These are phyloP conservation scores for Periconia digitata DNA, from an alignment of 2,329 filamentous ascomycete genomes.

Conservation along the genomic window DNA sequence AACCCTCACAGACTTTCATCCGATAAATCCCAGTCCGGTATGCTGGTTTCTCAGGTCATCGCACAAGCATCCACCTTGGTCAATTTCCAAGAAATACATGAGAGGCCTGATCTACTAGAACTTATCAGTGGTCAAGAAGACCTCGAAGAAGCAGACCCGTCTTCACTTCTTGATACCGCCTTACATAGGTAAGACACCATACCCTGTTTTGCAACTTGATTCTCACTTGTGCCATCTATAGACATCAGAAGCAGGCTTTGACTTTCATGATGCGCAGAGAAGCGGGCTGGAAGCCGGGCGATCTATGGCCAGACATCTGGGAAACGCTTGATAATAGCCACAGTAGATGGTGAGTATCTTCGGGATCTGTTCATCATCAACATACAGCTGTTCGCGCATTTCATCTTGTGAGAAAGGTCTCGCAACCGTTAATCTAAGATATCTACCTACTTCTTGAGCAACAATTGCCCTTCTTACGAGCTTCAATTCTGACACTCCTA, in stretches of 20 bases:
- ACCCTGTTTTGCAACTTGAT: not conserved
- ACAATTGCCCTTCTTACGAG: no score
- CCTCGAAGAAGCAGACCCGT: conserved; percentile 6
- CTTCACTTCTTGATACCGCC: conserved; percentile 1
- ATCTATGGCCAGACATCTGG: conserved; percentile 9
- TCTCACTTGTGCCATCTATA: not conserved
- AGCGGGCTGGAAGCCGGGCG: conserved; percentile 8
- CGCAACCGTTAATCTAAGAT: no score
- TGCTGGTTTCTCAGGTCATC: conserved; percentile 22
- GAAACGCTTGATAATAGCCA: conserved; percentile 4
- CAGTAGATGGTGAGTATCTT: conserved; percentile 1
- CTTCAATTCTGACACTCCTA: not conserved
- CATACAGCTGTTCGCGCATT: not conserved
- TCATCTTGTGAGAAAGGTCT: no score
- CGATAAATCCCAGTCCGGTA: not conserved
- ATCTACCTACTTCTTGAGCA: no score
- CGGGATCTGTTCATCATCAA: not conserved
- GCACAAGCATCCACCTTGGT: conserved; percentile 1
- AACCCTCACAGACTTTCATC: conserved; percentile 16
- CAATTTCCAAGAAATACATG: conserved; percentile 4
- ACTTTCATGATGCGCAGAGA: conserved; percentile 14
- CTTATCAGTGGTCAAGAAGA: conserved; percentile 6
- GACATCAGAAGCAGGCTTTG: conserved; percentile 16
- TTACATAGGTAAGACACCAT: conserved; percentile 2
- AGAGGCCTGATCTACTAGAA: conserved; percentile 9